Evolutionary conservation across 208 protist species (phyloP), one percentile per base, ranked within the genome.

Genomic region (Novymonas esmeraldas): DNA sequence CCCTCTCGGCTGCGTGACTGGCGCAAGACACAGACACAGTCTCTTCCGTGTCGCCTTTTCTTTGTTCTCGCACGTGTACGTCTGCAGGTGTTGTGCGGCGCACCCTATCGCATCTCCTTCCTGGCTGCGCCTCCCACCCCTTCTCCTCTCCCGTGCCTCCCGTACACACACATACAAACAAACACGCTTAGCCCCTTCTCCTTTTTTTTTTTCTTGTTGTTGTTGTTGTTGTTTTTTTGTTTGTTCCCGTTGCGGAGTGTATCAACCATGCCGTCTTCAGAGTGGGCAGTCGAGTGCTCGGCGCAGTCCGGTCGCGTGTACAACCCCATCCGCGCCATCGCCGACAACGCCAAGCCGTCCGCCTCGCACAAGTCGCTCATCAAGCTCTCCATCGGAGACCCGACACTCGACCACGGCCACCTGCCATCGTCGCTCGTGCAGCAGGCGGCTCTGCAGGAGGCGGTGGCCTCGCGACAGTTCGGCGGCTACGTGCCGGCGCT

Each of bases 261-360:
- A n/a, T n/a, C n/a, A n/a, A n/a, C n/a, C n/a, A 62, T 65, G 48
- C 34, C 51, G 20, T 5, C 57, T 39, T 18, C 24, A 13, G 68
- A 45, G 29, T 70, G 64, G 64, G 52, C 54, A 2, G 57, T 92
- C 6, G 16, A 44, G 22, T 54, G 72, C 16, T 89, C 85, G 28
- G 64, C 33, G 6, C 61, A 73, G 29, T 67, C 90, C 2, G 76
- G 66, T 31, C 55, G 70, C 33, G 93, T 89, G 16, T 41, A 75
- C 34, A 95, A 97, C 66, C 89, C 86, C 2, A 87, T 97, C 28
- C 81, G 87, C 42, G 50, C 72, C 14, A 73, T 97, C 26, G 85
- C 96, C 14, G 92, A 98, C 49, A 72, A 75, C n/a, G 80, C 93
- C 41, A 83, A 94, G 61, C 73, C 80, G 29, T 72, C 71, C 22